These are phyloP conservation scores for Sarcocystis neurona DNA, from an alignment of 169 alveolate genomes.

Conservation along the genomic window DNA sequence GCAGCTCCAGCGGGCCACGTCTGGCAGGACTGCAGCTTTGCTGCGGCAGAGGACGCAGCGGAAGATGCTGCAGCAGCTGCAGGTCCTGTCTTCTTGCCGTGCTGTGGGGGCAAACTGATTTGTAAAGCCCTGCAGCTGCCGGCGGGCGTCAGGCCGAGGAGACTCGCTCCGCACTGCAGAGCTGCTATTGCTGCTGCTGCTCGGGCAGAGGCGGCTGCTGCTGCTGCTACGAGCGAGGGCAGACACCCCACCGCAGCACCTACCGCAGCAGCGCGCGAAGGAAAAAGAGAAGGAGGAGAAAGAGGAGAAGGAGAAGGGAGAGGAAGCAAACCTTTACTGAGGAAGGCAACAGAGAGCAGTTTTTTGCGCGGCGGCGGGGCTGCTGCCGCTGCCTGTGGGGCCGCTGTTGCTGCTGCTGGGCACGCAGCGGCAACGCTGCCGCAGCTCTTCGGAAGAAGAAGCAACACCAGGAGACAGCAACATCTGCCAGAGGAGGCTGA, in stretches of 20 bases:
- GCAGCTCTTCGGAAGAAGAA: no score
- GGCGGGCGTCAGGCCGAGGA: neutral
- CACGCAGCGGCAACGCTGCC: no score
- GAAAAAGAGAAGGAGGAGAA: neutral
- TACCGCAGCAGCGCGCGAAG: neutral
- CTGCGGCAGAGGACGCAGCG: neutral
- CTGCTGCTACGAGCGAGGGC: neutral
- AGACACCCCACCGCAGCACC: neutral
- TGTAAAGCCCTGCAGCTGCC: slow-evolving; percentile 10
- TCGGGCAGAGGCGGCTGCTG: no score
- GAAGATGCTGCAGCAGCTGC: no score
- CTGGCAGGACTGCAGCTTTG: neutral
- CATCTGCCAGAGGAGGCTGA: no score
- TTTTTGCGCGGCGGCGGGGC: no score
- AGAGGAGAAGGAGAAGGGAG: neutral
- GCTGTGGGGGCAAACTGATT: neutral
- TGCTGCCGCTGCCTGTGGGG: no score
- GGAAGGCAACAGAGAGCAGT: no score
- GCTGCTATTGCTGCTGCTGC: no score
- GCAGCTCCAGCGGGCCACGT: neutral
- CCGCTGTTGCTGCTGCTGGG: no score
- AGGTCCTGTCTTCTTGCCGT: neutral
- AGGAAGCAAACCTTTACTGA: neutral
- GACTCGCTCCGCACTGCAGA: no score
- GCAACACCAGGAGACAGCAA: no score